Base-by-base conservation (phyloP, 306 rosid species). In the Albizia julibrissin region DNA sequence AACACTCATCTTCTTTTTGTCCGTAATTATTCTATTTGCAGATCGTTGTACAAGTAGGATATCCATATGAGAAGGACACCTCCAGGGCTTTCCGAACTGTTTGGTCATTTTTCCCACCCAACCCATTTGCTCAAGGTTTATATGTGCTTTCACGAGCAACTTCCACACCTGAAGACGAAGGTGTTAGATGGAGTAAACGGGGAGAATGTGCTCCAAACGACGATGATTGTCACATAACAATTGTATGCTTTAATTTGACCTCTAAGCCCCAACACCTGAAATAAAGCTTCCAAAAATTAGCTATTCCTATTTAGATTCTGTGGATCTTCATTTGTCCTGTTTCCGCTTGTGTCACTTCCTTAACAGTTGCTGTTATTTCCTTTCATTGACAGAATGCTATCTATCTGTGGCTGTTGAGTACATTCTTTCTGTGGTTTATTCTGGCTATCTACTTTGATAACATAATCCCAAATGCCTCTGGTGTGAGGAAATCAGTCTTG, bases 81-180 rank as follows among this genome's bases (percentile, higher is more conserved):
- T 81, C 88, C 24, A 71, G 24, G 9, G 43, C 34, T 70, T 1
- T 62, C 37, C 88, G 85, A 83, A 3, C 15, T 61, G 4, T 88
- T 84, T 91, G 95, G 95, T 91, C 99, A 52, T 58, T 95, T 27
- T 93, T 91, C 89, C 97, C 99, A 0, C 99, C 99, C 22, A 93
- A 93, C 78, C 94, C 92, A 84, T 92, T 95, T 64, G 87, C 97
- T 77, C 42, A 88, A 87, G 98, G 89, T 75, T 77, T 95, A 86
- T 0, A 11, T 2, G 52, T 93, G 33, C 98, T 95, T 54, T 77
- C 93, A 33, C 37, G 46, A 2, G 97, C 94, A 54, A 90, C 90
- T 61, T n/a, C 86, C 56, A 89, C 86, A 37, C 79, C 91, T 61
- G 84, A 88, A 78, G 92, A 84, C 81, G 40, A 75, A 0, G 98